A percentile compares a stretch with the other conserved stretches of the same genome.
Conservation (phyloP, 495 filamentous ascomycete genomes). For the Aspergillus ellipticus region DNA sequence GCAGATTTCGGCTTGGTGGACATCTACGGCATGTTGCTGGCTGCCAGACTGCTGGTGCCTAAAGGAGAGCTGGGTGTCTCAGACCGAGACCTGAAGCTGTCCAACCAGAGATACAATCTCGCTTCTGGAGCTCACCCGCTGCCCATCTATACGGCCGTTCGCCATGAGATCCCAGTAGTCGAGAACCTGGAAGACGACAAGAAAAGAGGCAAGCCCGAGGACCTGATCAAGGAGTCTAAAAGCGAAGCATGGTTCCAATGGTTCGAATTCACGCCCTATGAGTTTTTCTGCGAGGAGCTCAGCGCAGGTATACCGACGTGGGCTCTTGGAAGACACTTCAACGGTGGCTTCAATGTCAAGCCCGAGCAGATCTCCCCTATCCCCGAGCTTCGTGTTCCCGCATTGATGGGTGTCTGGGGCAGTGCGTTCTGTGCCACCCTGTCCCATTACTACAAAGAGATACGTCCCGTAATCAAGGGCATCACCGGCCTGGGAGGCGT, state of each 20-base stretch:
- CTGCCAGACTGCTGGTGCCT: conserved; percentile 78
- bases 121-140: conserved; percentile 75
- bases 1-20: conserved; percentile 90
- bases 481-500: conserved; percentile 71
- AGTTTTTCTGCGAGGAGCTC: conserved; percentile 93
- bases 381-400: conserved; percentile 76
- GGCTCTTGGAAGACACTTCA: conserved; percentile 81
- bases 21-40: conserved; percentile 81
- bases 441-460: conserved; percentile 91
- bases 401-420: conserved; percentile 89
- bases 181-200: conserved; percentile 28
- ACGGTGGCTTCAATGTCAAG: conserved; percentile 60
- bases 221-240: conserved; percentile 59
- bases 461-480: conserved; percentile 71
- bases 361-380: conserved; percentile 57
- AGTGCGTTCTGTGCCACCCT: conserved; percentile 94
- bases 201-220: conserved; percentile 38
- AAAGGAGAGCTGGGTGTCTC: conserved; percentile 75
- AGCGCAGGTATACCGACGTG: conserved; percentile 90
- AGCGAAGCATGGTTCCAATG: conserved; percentile 93
- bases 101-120: conserved; percentile 71
- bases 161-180: conserved; percentile 83
- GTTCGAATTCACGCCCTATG: conserved; percentile 95
- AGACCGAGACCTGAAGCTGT: conserved; percentile 79
- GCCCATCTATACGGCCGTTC: conserved; percentile 91